Conservation (phyloP, 208 protist genomes). For the Balamuthia mandrillaris region DNA sequence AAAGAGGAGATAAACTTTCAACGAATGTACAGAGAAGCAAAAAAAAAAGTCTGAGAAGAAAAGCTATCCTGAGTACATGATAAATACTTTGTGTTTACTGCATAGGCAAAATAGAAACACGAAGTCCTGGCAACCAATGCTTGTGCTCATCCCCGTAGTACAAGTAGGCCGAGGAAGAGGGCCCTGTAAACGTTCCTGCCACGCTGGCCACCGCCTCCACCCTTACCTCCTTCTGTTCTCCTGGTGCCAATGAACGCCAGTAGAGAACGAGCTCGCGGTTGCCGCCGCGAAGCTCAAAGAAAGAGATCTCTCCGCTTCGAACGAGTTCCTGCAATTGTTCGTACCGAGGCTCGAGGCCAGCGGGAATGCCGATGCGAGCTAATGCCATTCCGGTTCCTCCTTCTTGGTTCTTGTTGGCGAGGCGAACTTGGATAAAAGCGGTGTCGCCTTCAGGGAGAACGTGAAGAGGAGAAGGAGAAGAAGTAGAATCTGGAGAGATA, state of each 20-base stretch:
- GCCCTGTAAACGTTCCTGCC: conserved; percentile 32
- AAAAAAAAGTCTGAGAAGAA: no score
- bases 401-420: no score
- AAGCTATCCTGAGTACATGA: no score
- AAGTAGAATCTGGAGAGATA: no score
- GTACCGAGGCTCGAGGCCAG: conserved; percentile 39
- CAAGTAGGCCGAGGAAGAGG: conserved; percentile 33
- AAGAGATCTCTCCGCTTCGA: neutral
- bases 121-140: conserved; percentile 34
- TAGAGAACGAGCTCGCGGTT: conserved; percentile 53
- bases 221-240: neutral
- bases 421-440: no score
- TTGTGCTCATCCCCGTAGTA: conserved; percentile 51
- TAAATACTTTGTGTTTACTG: no score
- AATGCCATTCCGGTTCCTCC: conserved; percentile 43
- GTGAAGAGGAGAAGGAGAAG: no score
- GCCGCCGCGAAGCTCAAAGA: conserved; percentile 44
- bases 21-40: no score
- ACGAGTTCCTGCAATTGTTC: conserved; percentile 36
- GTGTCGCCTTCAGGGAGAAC: no score
- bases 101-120: conserved; percentile 20
- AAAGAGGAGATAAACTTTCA: no score
- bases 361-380: conserved; percentile 42
- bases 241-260: conserved; percentile 39
- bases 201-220: conserved; percentile 34